Percentiles rank a stretch among this genome's conserved stretches.
Conservation (phyloP, 169 alveolate species). For the Plasmodium vivax region DNA sequence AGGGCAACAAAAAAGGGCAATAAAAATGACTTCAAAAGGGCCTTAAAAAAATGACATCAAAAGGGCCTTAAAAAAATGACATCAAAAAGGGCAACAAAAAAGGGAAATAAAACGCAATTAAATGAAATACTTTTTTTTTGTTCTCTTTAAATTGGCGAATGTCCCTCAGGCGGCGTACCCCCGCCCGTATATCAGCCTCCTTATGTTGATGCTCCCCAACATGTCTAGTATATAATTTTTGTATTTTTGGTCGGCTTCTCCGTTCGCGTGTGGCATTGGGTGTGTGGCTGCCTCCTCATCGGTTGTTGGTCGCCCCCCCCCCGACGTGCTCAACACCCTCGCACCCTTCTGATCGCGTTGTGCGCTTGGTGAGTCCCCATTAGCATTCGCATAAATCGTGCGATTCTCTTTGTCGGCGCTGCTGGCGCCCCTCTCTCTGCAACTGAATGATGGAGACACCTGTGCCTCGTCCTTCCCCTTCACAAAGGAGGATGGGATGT, state of each 20-base stretch:
- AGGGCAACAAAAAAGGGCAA: not conserved
- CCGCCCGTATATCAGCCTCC: slow-evolving; percentile 26
- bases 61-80: not conserved
- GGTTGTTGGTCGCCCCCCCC: not conserved
- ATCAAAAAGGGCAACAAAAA: not conserved
- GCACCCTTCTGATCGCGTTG: not conserved
- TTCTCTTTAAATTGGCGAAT: not conserved
- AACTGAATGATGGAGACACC: not conserved
- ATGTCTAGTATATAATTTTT: slow-evolving; percentile 53
- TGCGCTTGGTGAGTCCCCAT: not conserved
- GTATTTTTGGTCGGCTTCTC: not conserved
- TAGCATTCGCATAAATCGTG: not conserved
- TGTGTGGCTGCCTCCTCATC: not conserved
- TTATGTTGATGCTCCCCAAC: slow-evolving; percentile 24
- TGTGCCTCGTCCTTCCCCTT: slow-evolving; percentile 9
- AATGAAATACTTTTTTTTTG: not conserved
- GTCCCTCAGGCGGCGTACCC: slow-evolving; percentile 8
- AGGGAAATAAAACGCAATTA: not conserved
- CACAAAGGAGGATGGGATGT: slow-evolving; percentile 52
- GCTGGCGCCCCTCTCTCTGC: not conserved
- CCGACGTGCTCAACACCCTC: not conserved
- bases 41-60: too few relatives aligned
- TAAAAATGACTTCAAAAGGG: too few relatives aligned
- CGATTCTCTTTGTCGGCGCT: not conserved
- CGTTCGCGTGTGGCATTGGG: not conserved